A percentile compares a stretch with the other conserved stretches of the same genome.
Conservation (phyloP, 805 yeast species). For the Ogataea thermomethanolica region DNA sequence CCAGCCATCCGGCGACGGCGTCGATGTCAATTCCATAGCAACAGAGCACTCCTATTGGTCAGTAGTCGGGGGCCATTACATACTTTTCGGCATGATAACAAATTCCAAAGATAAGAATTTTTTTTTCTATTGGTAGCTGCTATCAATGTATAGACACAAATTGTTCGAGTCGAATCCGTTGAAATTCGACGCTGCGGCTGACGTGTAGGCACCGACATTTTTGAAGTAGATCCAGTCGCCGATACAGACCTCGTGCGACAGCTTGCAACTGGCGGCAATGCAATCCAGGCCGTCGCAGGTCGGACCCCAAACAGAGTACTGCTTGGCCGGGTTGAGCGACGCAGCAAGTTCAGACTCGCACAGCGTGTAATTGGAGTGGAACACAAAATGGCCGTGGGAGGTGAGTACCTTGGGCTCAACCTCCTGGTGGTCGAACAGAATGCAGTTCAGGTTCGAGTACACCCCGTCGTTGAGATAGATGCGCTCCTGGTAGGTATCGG, state of each 20-base stretch:
- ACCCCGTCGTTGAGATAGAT: slow-evolving; percentile 91
- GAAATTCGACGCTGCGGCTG: slow-evolving; percentile 87
- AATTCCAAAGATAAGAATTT: slow-evolving; percentile 11
- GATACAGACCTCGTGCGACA: slow-evolving; percentile 60
- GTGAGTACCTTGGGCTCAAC: slow-evolving; percentile 68
- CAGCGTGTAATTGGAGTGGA: slow-evolving; percentile 17
- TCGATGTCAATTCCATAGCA: slow-evolving; percentile 38
- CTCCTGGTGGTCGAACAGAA: slow-evolving; percentile 84
- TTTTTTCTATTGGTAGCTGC: slow-evolving; percentile 7
- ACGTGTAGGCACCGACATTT: slow-evolving; percentile 86
- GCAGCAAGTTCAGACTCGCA: slow-evolving; percentile 11
- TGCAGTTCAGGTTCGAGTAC: slow-evolving; percentile 93
- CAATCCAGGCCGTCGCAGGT: slow-evolving; percentile 97
- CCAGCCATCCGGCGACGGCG: slow-evolving; percentile 39
- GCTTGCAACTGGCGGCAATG: slow-evolving; percentile 48
- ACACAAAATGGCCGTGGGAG: slow-evolving; percentile 41
- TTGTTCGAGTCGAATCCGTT: slow-evolving; percentile 76
- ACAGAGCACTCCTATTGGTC: slow-evolving; percentile 29
- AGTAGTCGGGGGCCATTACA: neutral
- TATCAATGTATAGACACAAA: slow-evolving; percentile 59
- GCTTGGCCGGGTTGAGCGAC: slow-evolving; percentile 5
- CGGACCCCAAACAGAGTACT: slow-evolving; percentile 92
- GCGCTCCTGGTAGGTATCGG: slow-evolving; percentile 51
- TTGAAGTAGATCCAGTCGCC: slow-evolving; percentile 94
- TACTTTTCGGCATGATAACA: slow-evolving; percentile 7